A percentile compares a stretch with the other conserved stretches of the same genome.
These are phyloP conservation scores for Serendipita sp. DNA, from an alignment of 768 basidiomycete genomes.

Conservation along the genomic window DNA sequence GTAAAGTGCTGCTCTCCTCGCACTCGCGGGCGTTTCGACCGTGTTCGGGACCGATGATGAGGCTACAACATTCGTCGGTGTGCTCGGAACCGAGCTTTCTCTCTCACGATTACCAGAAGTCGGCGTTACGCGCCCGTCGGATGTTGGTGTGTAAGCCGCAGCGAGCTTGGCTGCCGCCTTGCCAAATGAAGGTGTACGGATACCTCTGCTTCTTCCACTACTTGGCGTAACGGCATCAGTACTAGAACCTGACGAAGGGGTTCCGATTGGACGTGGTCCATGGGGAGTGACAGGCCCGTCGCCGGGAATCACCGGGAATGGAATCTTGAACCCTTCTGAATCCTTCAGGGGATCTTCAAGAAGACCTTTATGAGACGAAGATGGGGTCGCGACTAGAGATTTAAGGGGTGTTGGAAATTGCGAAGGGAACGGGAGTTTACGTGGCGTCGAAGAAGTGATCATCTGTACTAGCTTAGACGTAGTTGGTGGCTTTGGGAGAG, in stretches of 20 bases:
- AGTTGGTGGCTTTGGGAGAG: constrained; percentile 35
- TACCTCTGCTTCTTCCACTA: not conserved
- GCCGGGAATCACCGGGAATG: not conserved
- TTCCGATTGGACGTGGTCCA: not conserved
- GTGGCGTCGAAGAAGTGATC: constrained; percentile 51
- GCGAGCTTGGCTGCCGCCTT: constrained; percentile 4
- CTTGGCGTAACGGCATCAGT: not conserved
- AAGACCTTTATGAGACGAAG: constrained; percentile 16
- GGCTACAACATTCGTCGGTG: constrained; percentile 5
- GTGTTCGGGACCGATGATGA: not conserved
- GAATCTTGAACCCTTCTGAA: not conserved
- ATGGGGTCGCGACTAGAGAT: constrained; percentile 22
- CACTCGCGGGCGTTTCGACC: constrained; percentile 23
- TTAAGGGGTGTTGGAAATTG: constrained; percentile 25
- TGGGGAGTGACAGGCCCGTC: not conserved
- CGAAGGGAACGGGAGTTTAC: constrained; percentile 30
- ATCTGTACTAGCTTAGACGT: constrained; percentile 53
- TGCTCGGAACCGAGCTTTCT: constrained; percentile 6
- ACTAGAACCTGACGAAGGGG: not conserved
- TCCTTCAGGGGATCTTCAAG: not conserved
- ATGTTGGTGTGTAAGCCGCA: constrained; percentile 47
- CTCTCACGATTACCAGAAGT: not conserved
- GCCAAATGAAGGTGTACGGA: constrained; percentile 2
- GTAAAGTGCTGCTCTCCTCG: constrained; percentile 64
- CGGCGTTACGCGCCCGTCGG: constrained; percentile 6